Base-by-base conservation (phyloP, 2,329 filamentous ascomycete genomes). In the Thelonectria olida region DNA sequence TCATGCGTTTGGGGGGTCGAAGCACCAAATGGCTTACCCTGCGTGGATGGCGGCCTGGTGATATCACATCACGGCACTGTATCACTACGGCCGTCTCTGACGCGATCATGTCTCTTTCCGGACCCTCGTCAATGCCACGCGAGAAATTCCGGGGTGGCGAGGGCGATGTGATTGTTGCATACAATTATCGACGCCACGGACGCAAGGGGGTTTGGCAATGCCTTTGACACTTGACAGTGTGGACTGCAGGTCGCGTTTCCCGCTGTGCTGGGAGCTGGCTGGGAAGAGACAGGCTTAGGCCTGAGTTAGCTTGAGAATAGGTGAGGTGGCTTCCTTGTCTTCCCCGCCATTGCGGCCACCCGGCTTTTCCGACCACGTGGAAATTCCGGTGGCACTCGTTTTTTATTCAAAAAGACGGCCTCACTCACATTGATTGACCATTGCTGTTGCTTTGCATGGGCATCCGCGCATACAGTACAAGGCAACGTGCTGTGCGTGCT, bases 341-440 rank as follows among this genome's bases (percentile, higher is more conserved):
- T 31, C 54, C 38, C 36, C 38, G 39, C 12, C 27, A 25, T 58
- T 42, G 54, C 60, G 54, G 42, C 31, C n/a, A 23, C 49, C 20
- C 42, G 39, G 42, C 42, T 49, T 28, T n/a, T 44, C 38, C 28
- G 28, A 45, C 60, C 60, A 62, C 60, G 60, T 62, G 60, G 60
- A 48, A 60, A 17, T 47, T 19, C 38, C 15, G 47, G 54, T 39
- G 50, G 28, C 34, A 39, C 27, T 34, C 10, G n/a, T n/a, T 19
- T 41, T 12, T 9, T n/a, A n/a, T n/a, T n/a, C n/a, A n/a, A n/a
- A n/a, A n/a, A n/a, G 15, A 25, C 49, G 27, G n/a, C 49, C 20
- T 52, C 15, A 19, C 19, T 47, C 23, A 17, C 45, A 27, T 48
- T 28, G 9, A 22, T 27, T 9, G 25, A 6, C 25, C 25, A 27